These are phyloP conservation scores for Cercophora samala DNA, from an alignment of 495 filamentous ascomycete species.

Conservation along the genomic window DNA sequence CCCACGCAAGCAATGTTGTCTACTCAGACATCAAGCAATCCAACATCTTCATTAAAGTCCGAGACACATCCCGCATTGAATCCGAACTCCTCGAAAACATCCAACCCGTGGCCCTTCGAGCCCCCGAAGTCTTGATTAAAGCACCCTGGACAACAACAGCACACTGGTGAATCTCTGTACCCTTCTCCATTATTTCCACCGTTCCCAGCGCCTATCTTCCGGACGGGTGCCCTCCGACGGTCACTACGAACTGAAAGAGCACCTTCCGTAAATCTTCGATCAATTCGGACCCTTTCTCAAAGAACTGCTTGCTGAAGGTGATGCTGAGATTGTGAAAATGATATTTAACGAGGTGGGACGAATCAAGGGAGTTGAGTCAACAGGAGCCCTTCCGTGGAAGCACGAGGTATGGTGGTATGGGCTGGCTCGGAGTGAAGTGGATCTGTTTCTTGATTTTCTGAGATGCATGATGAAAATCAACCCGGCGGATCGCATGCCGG, in stretches of 20 bases:
- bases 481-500: conserved; percentile 16
- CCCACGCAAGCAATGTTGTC: too few relatives aligned
- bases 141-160: too few relatives aligned
- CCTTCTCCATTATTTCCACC: too few relatives aligned
- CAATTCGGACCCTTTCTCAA: conserved; percentile 29
- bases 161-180: too few relatives aligned
- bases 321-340: conserved; percentile 17
- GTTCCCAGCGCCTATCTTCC: conserved; percentile 14
- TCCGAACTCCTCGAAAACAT: conserved; percentile 3
- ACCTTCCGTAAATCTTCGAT: conserved; percentile 27
- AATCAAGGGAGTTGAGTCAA: not conserved
- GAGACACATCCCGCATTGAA: conserved; percentile 16
- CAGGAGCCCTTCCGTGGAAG: not conserved
- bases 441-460: conserved; percentile 17
- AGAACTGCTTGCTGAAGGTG: conserved; percentile 24
- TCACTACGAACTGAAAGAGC: conserved; percentile 20
- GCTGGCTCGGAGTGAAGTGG: conserved; percentile 5
- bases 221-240: conserved; percentile 13
- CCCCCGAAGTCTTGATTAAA: too few relatives aligned
- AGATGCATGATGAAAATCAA: conserved; percentile 19
- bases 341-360: conserved; percentile 18
- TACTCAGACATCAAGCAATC: conserved; percentile 17
- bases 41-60: conserved; percentile 27
- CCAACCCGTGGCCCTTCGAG: too few relatives aligned
- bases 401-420: conserved; percentile 11